These are phyloP conservation scores for Botryotinia globosa DNA, from an alignment of 2,329 filamentous ascomycete genomes.

Conservation along the genomic window DNA sequence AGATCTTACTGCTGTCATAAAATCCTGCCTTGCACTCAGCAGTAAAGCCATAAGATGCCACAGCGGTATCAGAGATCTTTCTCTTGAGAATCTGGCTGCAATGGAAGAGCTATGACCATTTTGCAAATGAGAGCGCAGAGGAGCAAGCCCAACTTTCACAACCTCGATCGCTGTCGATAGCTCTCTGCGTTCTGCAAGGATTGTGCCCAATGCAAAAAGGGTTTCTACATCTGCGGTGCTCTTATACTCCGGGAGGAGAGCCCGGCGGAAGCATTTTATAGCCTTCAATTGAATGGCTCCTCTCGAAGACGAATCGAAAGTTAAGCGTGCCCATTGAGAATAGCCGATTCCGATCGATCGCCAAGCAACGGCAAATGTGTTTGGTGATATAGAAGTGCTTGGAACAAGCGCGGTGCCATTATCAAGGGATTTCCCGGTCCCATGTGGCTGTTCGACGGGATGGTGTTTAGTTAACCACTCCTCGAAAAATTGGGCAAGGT, in stretches of 20 bases:
- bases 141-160: conserved; percentile 70
- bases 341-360: conserved; percentile 82
- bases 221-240: conserved; percentile 69
- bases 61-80: conserved; percentile 68
- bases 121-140: conserved; percentile 45
- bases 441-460: conserved; percentile 25
- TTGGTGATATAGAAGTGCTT: conserved; percentile 50
- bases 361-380: conserved; percentile 68
- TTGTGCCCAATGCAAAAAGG: conserved; percentile 75
- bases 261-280: conserved; percentile 70
- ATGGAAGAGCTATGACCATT: conserved; percentile 37
- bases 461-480: conserved; percentile 66
- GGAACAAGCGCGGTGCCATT: conserved; percentile 23
- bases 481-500: conserved; percentile 68
- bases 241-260: conserved; percentile 64
- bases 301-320: conserved; percentile 69
- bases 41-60: conserved; percentile 91
- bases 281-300: conserved; percentile 74
- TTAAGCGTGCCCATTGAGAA: conserved; percentile 82
- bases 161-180: conserved; percentile 77
- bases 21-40: conserved; percentile 83
- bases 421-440: conserved; percentile 21
- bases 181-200: conserved; percentile 86
- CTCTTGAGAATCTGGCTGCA: conserved; percentile 45
- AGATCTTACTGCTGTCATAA: conserved; percentile 71